Conservation (phyloP, 108 stramenopile species). For the Fragilariopsis cylindrus region DNA sequence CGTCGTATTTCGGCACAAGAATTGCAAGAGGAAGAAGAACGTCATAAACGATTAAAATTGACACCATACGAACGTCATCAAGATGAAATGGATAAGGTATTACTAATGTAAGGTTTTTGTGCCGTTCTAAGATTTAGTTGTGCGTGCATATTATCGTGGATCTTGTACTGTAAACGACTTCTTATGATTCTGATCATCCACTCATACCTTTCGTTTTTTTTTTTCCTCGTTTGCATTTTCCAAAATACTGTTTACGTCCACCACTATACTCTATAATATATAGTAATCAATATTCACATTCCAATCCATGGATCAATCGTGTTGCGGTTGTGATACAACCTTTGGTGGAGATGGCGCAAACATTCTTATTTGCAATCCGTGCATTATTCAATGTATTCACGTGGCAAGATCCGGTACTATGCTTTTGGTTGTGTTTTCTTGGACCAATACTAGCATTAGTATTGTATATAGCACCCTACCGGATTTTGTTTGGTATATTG, state of each 20-base stretch:
- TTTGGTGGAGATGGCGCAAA: constrained; percentile 38
- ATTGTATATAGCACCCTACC: constrained; percentile 64
- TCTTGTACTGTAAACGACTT: too few species aligned
- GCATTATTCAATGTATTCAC: constrained; percentile 68
- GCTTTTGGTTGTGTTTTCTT: constrained; percentile 56
- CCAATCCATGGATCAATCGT: constrained; percentile 54
- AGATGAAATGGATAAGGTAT: constrained; percentile 44
- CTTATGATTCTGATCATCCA: too few species aligned
- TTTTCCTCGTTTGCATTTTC: too few species aligned
- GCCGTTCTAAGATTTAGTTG: too few species aligned
- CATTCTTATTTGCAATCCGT: constrained; percentile 37
- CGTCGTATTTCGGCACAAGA: constrained; percentile 19
- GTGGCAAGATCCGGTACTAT: constrained; percentile 72
- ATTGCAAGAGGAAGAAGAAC: constrained; percentile 29
- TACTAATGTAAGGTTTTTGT: constrained; percentile 13
- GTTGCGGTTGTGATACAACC: constrained; percentile 43
- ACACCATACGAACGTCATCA: constrained; percentile 31
- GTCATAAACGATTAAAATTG: constrained; percentile 29
- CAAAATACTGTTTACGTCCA: too few species aligned
- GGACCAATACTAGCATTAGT: constrained; percentile 35
- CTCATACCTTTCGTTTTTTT: too few species aligned
- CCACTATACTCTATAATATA: background rate
- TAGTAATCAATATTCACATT: constrained; percentile 46
- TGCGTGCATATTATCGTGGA: too few species aligned
- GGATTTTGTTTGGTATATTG: constrained; percentile 43